A percentile compares a stretch with the other conserved stretches of the same genome.
phyloP scores from a whole-genome alignment of 2,329 filamentous ascomycete genomes.

The Chaetomium sp. region DNA sequence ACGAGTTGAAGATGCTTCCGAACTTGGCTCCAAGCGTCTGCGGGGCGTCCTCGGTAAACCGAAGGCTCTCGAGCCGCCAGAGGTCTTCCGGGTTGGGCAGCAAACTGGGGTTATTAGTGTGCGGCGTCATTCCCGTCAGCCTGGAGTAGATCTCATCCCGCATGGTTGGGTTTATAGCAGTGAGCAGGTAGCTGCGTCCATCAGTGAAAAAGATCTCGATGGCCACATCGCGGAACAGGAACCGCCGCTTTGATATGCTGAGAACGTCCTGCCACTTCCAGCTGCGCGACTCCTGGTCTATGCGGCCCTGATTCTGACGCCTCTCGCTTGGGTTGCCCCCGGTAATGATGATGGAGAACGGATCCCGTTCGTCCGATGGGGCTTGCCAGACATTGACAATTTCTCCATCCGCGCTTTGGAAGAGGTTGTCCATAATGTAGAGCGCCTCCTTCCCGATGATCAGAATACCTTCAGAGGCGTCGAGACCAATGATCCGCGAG shows the following conservation, averaged over 20 bases:
- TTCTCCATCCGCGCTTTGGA: slow-evolving; percentile 91
- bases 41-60: slow-evolving; percentile 61
- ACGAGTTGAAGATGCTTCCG: slow-evolving; percentile 86
- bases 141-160: slow-evolving; percentile 81
- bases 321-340: slow-evolving; percentile 31
- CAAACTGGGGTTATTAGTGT: slow-evolving; percentile 69
- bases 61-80: slow-evolving; percentile 87
- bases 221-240: slow-evolving; percentile 91
- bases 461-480: slow-evolving; percentile 89
- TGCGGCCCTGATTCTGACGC: slow-evolving; percentile 56
- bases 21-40: slow-evolving; percentile 81
- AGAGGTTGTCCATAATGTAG: slow-evolving; percentile 95
- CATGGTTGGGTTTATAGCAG: slow-evolving; percentile 70
- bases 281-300: slow-evolving; percentile 79
- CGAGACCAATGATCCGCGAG: slow-evolving; percentile 88
- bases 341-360: slow-evolving; percentile 86
- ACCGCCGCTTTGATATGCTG: slow-evolving; percentile 92
- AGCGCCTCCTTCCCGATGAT: slow-evolving; percentile 90
- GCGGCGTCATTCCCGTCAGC: slow-evolving; percentile 76
- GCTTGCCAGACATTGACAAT: slow-evolving; percentile 97
- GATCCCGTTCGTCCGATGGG: slow-evolving; percentile 86
- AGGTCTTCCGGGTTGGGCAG: slow-evolving; percentile 80
- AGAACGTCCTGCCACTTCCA: slow-evolving; percentile 96
- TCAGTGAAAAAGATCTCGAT: slow-evolving; percentile 98
- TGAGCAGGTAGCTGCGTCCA: slow-evolving; percentile 90